These are phyloP conservation scores for Penicillium nordicum DNA, from an alignment of 2,329 filamentous ascomycete genomes.

Conservation along the genomic window DNA sequence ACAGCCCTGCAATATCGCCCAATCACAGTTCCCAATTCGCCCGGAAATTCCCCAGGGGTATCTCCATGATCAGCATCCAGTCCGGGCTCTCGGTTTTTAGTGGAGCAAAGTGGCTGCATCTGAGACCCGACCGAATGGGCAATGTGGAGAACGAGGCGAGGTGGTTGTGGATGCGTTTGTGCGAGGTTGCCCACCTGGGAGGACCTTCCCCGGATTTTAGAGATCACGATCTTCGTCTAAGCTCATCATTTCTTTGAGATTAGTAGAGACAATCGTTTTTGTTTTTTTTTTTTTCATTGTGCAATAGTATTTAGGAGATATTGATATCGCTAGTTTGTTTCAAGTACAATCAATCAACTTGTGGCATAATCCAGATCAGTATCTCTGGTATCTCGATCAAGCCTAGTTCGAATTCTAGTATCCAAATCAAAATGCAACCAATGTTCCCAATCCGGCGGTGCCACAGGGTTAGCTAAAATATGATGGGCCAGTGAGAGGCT, in stretches of 20 bases:
- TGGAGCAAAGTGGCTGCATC: not conserved
- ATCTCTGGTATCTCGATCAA: not conserved
- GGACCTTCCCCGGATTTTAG: not conserved
- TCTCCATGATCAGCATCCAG: not conserved
- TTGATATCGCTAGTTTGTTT: not conserved
- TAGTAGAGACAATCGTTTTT: not conserved
- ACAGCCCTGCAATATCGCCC: not conserved
- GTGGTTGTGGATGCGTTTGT: not conserved
- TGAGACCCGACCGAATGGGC: not conserved
- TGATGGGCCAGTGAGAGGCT: not conserved
- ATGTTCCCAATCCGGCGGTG: not conserved
- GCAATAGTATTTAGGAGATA: not conserved
- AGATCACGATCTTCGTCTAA: not conserved
- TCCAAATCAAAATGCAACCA: not conserved
- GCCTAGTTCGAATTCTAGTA: not conserved
- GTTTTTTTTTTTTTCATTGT: not conserved
- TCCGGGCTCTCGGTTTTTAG: not conserved
- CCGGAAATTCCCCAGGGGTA: not conserved
- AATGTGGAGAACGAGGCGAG: not conserved
- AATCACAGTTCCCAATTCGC: not conserved
- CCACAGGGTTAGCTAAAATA: not conserved
- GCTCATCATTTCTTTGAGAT: not conserved
- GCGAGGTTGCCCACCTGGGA: not conserved
- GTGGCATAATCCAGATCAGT: not conserved
- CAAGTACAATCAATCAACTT: not conserved